Base-by-base conservation (phyloP, 2,329 filamentous ascomycete species). In the Clonostachys solani region DNA sequence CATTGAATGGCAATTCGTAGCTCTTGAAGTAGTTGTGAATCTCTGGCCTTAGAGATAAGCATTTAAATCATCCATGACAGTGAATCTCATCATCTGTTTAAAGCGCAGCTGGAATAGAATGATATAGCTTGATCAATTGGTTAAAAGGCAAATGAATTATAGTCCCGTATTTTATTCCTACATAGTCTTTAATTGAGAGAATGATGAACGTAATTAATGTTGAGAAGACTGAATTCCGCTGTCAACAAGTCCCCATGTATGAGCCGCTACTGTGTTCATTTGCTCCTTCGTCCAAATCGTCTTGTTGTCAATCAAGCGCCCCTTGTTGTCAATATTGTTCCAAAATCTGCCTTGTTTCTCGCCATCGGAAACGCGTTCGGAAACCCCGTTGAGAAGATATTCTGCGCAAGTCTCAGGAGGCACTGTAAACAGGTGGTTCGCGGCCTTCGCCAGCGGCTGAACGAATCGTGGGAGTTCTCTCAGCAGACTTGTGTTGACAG, bases 401-500 rank as follows among this genome's bases (percentile, higher is more conserved):
- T 57, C 50, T 1, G 61, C 64, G 44, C 60, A 66, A 2, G 47
- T 56, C 0, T 63, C 62, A 0, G 62, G 45, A 1, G 58, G 53
- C 4, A 56, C 51, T 4, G 47, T 53, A 5, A 65, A 5, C 7
- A 67, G 1, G 5, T 42, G 47, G 5, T 15, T 43, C 13, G 62
- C 5, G 0, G 55, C 44, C 8, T 49, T 41, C 0, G 44, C 29
- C 5, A 50, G 23, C 0, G 52, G 16, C 9, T 59, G 59, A 6
- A 63, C 10, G 40, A 61, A 60, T 59, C 54, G 56, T 1, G 68
- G 69, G 1, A 72, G 51, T 3, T 56, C 52, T 3, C 49, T 44
- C n/a, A 40, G 17, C 3, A 69, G 29, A 3, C 58, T 58, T 0
- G 70, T 67, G 3, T 58, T 57, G 12, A 75, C 72, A 1, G 56